These are phyloP conservation scores for Ascochyta rabiei DNA, from an alignment of 2,329 filamentous ascomycete genomes.

Conservation along the genomic window DNA sequence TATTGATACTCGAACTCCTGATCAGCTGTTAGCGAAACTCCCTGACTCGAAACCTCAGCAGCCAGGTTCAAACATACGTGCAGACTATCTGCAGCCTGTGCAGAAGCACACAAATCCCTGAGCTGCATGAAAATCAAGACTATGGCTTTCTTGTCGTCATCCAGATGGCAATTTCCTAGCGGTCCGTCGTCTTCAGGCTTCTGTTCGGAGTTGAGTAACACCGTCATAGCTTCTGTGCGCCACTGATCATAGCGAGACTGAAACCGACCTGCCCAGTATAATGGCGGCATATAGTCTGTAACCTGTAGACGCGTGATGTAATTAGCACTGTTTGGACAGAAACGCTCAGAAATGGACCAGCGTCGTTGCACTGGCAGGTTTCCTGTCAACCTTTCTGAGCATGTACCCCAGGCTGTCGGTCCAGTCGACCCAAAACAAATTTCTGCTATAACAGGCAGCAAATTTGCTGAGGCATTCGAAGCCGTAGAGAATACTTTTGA, in stretches of 20 bases:
- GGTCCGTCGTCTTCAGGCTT: slow-evolving; percentile 14
- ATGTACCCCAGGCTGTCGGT: neutral
- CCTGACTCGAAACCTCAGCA: neutral
- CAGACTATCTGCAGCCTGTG: slow-evolving; percentile 41
- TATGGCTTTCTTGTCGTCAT: slow-evolving; percentile 36
- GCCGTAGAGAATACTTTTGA: neutral
- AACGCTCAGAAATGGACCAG: slow-evolving; percentile 14
- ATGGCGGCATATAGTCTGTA: slow-evolving; percentile 40
- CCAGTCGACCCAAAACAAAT: neutral
- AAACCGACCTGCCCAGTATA: slow-evolving; percentile 46
- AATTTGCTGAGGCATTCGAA: neutral
- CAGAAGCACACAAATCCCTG: slow-evolving; percentile 35
- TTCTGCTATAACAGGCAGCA: neutral
- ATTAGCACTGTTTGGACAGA: slow-evolving; percentile 28
- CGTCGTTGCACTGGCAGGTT: slow-evolving; percentile 2
- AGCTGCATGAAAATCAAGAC: slow-evolving; percentile 42
- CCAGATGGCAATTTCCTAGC: slow-evolving; percentile 29
- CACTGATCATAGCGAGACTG: slow-evolving; percentile 43
- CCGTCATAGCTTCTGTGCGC: slow-evolving; percentile 41
- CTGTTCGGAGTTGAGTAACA: slow-evolving; percentile 21
- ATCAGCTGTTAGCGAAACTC: neutral
- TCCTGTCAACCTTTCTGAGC: neutral
- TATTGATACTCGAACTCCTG: slow-evolving; percentile 46
- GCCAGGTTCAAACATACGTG: slow-evolving; percentile 30
- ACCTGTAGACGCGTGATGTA: slow-evolving; percentile 29